Percentiles rank a stretch among this genome's conserved stretches.
Evolutionary conservation across 164 flowering plant genomes (phyloP).

Genomic region (Vitis amurensis): DNA sequence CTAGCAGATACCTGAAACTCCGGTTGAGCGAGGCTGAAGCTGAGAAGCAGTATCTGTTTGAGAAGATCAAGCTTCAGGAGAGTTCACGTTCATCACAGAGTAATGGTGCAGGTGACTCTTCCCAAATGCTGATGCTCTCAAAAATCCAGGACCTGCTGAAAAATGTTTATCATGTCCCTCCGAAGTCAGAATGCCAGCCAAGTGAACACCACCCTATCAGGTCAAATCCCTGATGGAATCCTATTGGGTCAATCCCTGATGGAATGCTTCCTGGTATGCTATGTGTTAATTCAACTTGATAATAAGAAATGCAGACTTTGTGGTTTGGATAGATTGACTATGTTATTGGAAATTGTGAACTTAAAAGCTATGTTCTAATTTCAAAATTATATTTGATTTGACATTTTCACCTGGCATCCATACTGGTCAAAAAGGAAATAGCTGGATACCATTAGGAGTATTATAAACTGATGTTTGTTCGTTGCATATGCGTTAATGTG

Average conservation of each 20-base stretch:
- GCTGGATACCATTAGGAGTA: too few relatives aligned
- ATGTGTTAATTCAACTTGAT: neutral
- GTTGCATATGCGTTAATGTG: too few relatives aligned
- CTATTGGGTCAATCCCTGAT: constrained; percentile 42
- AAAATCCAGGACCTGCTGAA: constrained; percentile 75
- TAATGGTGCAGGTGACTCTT: constrained; percentile 59
- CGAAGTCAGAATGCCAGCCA: constrained; percentile 46
- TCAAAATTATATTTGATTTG: too few relatives aligned
- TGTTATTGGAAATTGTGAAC: neutral
- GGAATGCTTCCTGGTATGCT: constrained; percentile 3
- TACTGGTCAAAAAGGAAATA: too few relatives aligned
- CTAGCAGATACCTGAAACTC: constrained; percentile 83
- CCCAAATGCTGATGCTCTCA: constrained; percentile 54
- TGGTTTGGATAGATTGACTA: neutral
- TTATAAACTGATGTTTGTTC: too few relatives aligned
- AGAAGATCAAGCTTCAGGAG: constrained; percentile 91
- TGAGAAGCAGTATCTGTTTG: constrained; percentile 87
- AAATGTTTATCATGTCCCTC: constrained; percentile 50
- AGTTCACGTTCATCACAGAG: constrained; percentile 61
- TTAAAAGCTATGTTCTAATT: too few relatives aligned
- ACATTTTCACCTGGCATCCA: too few relatives aligned
- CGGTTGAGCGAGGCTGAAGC: constrained; percentile 91
- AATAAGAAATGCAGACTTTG: neutral
- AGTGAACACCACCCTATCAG: constrained; percentile 44
- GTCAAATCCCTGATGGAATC: constrained; percentile 36